Base-by-base conservation (phyloP, 805 yeast species). In the Hanseniaspora osmophila region DNA sequence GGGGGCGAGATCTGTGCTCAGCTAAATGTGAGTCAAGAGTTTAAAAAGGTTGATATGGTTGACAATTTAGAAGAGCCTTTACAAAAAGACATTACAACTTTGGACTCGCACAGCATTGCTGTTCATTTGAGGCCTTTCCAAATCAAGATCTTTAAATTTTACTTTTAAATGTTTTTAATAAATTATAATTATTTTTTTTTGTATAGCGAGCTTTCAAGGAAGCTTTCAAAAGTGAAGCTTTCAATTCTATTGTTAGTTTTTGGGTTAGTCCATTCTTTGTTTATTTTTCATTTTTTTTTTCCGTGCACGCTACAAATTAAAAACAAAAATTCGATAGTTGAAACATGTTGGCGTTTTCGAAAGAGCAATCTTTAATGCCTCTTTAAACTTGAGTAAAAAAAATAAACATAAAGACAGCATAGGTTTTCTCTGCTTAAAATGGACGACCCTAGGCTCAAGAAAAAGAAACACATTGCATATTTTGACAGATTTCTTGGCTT, bases 51-150 rank as follows among this genome's bases (percentile, higher is more conserved):
- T 6, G 66, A 59, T 57, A 70, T 73, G 55, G 78, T 80, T 6
- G 75, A 75, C 54, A 71, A 77, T 22, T 63, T 80, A 57, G 87
- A 80, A 55, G 41, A 56, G 32, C 44, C 48, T 7, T 22, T 38
- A 53, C 43, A 3, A 47, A 45, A 10, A 60, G 64, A 45, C 69
- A 69, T 30, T 65, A 67, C 45, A 49, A 62, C 29, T 55, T 65
- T 39, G 73, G 66, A 48, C 72, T 70, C 45, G 67, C 63, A 39
- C 33, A 59, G 12, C 64, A 56, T 40, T 56, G n/a, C 65, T 13
- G 65, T 83, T 37, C 54, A 58, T 1, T 68, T 85, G 49, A 71
- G 82, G 51, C 83, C 88, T 3, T 88, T 88, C 61, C 96, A 87
- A 58, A 74, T 88, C 49, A 83, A 81, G 2, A 59, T 67, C 18